These are phyloP conservation scores for Lipomyces starkeyi DNA, from an alignment of 805 yeast species.

Conservation along the genomic window DNA sequence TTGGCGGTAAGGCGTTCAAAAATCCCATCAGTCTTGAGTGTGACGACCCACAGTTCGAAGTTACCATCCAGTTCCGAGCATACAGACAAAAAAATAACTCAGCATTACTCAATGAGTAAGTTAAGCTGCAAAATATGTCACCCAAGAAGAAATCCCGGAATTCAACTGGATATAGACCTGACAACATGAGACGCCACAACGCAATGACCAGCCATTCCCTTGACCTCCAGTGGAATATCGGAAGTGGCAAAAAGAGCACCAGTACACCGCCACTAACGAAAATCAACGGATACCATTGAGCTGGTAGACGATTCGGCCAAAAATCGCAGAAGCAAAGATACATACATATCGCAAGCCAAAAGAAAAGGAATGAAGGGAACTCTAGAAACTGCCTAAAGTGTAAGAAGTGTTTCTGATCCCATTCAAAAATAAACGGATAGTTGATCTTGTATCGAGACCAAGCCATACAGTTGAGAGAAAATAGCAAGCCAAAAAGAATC, in stretches of 20 bases:
- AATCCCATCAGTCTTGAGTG: conserved; percentile 82
- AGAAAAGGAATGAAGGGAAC: conserved; percentile 64
- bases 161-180: conserved; percentile 94
- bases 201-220: conserved; percentile 80
- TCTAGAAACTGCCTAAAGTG: conserved; percentile 70
- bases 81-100: conserved; percentile 87
- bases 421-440: conserved; percentile 90
- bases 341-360: conserved; percentile 62
- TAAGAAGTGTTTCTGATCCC: conserved; percentile 69
- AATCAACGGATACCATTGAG: conserved; percentile 80
- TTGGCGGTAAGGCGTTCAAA: conserved; percentile 79
- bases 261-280: conserved; percentile 61
- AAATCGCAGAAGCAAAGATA: conserved; percentile 79
- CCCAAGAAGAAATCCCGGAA: conserved; percentile 93
- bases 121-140: conserved; percentile 85
- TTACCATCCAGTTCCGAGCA: conserved; percentile 64
- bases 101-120: conserved; percentile 84
- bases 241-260: conserved; percentile 66
- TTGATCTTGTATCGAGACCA: conserved; percentile 82
- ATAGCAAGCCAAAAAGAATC: conserved; percentile 63
- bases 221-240: conserved; percentile 61
- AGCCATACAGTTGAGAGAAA: conserved; percentile 70
- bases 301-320: conserved; percentile 65
- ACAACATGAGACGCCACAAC: conserved; percentile 69
- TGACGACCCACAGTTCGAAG: conserved; percentile 71